Base-by-base conservation (phyloP, 768 basidiomycete genomes). In the Suillus plorans region DNA sequence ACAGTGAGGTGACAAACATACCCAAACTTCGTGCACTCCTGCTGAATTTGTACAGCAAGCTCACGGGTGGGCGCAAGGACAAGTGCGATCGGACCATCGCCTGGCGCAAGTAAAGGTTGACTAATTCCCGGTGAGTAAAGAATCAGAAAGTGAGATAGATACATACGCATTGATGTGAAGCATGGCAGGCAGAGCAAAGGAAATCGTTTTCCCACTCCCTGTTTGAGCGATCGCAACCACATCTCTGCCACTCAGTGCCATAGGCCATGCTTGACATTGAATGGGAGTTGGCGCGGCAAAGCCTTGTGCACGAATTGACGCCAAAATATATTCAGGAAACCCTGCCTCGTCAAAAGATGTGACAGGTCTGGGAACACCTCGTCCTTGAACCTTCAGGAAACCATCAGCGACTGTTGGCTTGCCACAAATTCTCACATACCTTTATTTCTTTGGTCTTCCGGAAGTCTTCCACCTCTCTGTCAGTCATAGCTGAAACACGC, bases 181-280 rank as follows among this genome's bases (percentile, higher is more conserved):
- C 97, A 99, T 99, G 59, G 97, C 97, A 47, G 97, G 97, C 53
- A 99, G 89, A 63, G 97, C 97, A 76, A 99, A 99, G 12, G 96
- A 88, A 63, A 99, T 98, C 8, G 97, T 99, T 82, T 99, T 99
- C 64, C 97, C 97, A 77, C 94, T 96, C 63, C 97, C 97, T 10
- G 97, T 99, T 78, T 98, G 96, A 44, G 97, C 96, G 70, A 99
- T 94, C 63, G 97, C 97, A 53, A 97, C 92, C 45, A 98, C 85
- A 78, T 99, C 97, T 66, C 94, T 85, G 62, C 97, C 97, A 58
- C 86, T 94, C 36, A 98, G 82, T 4, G 97, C 97, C 95, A 99
- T 99, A 0, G 97, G 97, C 97, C 97, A 99, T 20, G 96, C 92
- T 76, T 99, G 97, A 73, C 97, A 97, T 74, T 99, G 97, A 73